Evolutionary conservation across 352 stramenopile genomes (phyloP).

Genomic region (Phytophthora quininea): DNA sequence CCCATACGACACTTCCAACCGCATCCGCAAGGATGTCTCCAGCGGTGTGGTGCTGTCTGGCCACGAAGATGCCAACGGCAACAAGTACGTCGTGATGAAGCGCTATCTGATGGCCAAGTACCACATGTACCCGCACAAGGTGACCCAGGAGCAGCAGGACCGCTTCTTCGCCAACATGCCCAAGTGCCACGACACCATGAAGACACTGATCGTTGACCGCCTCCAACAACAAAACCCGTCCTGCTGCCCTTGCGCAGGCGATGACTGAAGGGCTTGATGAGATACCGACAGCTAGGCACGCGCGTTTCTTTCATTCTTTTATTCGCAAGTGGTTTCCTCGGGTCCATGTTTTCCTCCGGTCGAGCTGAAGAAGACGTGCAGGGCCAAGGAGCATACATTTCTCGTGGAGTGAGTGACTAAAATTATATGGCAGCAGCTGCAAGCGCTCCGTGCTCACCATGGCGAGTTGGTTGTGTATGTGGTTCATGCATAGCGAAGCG

Average conservation of each 20-base stretch:
- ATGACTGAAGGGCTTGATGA: constrained; percentile 22
- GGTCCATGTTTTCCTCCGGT: too few relatives aligned
- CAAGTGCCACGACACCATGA: constrained; percentile 67
- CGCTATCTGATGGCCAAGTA: constrained; percentile 81
- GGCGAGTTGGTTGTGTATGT: neutral
- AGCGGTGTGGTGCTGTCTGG: constrained; percentile 74
- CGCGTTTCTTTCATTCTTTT: constrained; percentile 25
- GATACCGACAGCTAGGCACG: neutral
- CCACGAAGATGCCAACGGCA: constrained; percentile 63
- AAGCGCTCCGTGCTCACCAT: constrained; percentile 35
- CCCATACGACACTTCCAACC: constrained; percentile 69
- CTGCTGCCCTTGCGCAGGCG: constrained; percentile 21
- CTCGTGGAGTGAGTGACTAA: constrained; percentile 25
- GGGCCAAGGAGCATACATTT: constrained; percentile 16
- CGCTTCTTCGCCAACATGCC: constrained; percentile 70
- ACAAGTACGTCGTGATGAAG: constrained; percentile 81
- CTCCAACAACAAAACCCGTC: constrained; percentile 37
- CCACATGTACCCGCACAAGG: constrained; percentile 81
- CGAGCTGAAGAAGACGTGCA: neutral
- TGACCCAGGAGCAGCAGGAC: constrained; percentile 63
- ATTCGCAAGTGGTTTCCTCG: constrained; percentile 19
- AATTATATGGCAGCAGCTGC: constrained; percentile 38
- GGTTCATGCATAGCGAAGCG: constrained; percentile 7
- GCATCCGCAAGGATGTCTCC: constrained; percentile 80
- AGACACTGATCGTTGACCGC: constrained; percentile 59